Evolutionary conservation across 257 asterid genomes (phyloP).

Genomic region (Cordia subcordata): DNA sequence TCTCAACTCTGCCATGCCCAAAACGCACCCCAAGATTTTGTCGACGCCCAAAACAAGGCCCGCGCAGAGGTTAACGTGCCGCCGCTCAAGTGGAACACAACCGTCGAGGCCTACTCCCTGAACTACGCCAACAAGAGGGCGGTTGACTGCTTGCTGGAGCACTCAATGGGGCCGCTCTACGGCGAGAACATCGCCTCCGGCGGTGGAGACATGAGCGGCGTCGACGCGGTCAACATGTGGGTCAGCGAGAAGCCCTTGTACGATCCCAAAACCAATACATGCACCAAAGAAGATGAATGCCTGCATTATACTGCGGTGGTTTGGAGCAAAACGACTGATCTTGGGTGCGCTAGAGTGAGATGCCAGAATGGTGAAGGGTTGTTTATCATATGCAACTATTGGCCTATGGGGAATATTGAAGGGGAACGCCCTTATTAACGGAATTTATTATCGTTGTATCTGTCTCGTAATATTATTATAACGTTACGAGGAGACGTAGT

Average conservation of each 20-base stretch:
- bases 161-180: slow-evolving; percentile 23
- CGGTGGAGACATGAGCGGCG: neutral
- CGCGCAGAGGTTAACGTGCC: slow-evolving; percentile 21
- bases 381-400: slow-evolving; percentile 31
- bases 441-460: too few relatives aligned
- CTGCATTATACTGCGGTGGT: slow-evolving; percentile 38
- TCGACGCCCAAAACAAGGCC: slow-evolving; percentile 35
- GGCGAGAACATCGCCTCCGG: slow-evolving; percentile 30
- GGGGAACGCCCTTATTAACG: slow-evolving; percentile 28
- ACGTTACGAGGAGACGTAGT: too few relatives aligned
- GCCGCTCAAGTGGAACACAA: slow-evolving; percentile 18
- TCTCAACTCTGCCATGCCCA: slow-evolving; percentile 23
- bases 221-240: slow-evolving; percentile 23
- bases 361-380: slow-evolving; percentile 18
- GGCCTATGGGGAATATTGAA: slow-evolving; percentile 19
- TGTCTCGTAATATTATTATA: too few relatives aligned
- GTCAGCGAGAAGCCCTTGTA: slow-evolving; percentile 15
- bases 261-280: slow-evolving; percentile 12
- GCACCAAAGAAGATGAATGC: slow-evolving; percentile 19
- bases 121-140: slow-evolving; percentile 14
- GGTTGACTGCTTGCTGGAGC: slow-evolving; percentile 16
- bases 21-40: slow-evolving; percentile 33
- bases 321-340: slow-evolving; percentile 16
- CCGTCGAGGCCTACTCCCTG: slow-evolving; percentile 17
- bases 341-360: slow-evolving; percentile 37